A percentile compares a stretch with the other conserved stretches of the same genome.
Conservation (phyloP, 345 rosid genomes). For the Linum lewisii region DNA sequence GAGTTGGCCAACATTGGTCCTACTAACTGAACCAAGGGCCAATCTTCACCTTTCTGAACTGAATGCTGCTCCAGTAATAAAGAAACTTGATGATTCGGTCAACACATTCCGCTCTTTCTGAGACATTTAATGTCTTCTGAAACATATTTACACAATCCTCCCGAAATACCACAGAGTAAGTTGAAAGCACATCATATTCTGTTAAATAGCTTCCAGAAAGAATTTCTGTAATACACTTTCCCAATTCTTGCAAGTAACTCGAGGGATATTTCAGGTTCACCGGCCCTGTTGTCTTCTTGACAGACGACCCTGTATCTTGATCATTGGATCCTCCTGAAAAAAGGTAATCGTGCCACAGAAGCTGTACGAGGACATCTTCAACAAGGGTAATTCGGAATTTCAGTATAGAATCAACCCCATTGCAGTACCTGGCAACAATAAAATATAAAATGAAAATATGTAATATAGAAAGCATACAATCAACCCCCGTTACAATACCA, state of each 20-base stretch:
- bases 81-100: constrained; percentile 52
- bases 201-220: constrained; percentile 44
- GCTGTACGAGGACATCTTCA: constrained; percentile 55
- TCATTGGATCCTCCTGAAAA: constrained; percentile 19
- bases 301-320: constrained; percentile 21
- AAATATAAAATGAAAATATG: constrained; percentile 8
- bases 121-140: constrained; percentile 34
- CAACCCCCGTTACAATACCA: neutral
- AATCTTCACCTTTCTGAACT: constrained; percentile 44
- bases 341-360: constrained; percentile 67
- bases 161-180: constrained; percentile 44
- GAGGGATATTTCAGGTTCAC: constrained; percentile 23
- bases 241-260: constrained; percentile 54
- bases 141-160: constrained; percentile 44
- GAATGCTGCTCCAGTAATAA: constrained; percentile 37
- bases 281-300: constrained; percentile 26
- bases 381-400: constrained; percentile 45
- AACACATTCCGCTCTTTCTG: constrained; percentile 25
- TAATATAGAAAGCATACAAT: constrained; percentile 1
- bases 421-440: constrained; percentile 39
- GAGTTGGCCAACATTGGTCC: constrained; percentile 60
- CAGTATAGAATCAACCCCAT: constrained; percentile 33
- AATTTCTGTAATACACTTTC: constrained; percentile 71
- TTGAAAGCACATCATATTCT: constrained; percentile 46
- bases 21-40: constrained; percentile 67